Evolutionary conservation across 2,329 filamentous ascomycete species (phyloP).

Genomic region (Diaporthe australafricana): DNA sequence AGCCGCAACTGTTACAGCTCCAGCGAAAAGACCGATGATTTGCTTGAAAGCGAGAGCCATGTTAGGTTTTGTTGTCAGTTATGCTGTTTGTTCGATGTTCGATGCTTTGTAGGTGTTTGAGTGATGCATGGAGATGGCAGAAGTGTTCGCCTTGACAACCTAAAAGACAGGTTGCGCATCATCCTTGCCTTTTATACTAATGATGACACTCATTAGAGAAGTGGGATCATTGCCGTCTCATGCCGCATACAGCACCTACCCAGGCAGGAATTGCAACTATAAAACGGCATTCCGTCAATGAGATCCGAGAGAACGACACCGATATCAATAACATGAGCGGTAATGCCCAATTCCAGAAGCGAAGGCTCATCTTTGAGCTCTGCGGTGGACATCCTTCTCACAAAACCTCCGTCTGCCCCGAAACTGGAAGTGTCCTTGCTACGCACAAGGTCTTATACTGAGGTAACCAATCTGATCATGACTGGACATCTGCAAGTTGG

Average conservation of each 20-base stretch:
- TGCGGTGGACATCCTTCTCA: not conserved
- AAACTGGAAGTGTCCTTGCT: not conserved
- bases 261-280: not conserved
- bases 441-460: not conserved
- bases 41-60: slow-evolving; percentile 2
- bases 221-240: not conserved
- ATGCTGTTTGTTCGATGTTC: not conserved
- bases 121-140: too few species aligned
- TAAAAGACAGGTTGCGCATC: too few species aligned
- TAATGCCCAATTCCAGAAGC: not conserved
- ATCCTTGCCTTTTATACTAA: not conserved
- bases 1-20: slow-evolving; percentile 14
- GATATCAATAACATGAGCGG: not conserved
- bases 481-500: not conserved
- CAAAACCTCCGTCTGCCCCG: not conserved
- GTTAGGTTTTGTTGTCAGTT: not conserved
- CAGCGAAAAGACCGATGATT: slow-evolving; percentile 7
- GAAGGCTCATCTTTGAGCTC: not conserved
- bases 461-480: not conserved
- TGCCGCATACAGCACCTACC: not conserved
- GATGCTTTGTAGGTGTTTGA: too few species aligned
- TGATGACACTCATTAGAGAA: not conserved
- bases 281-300: not conserved
- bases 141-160: too few species aligned
- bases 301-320: not conserved